Base-by-base conservation (phyloP, 768 basidiomycete genomes). In the Leccinum broughii region DNA sequence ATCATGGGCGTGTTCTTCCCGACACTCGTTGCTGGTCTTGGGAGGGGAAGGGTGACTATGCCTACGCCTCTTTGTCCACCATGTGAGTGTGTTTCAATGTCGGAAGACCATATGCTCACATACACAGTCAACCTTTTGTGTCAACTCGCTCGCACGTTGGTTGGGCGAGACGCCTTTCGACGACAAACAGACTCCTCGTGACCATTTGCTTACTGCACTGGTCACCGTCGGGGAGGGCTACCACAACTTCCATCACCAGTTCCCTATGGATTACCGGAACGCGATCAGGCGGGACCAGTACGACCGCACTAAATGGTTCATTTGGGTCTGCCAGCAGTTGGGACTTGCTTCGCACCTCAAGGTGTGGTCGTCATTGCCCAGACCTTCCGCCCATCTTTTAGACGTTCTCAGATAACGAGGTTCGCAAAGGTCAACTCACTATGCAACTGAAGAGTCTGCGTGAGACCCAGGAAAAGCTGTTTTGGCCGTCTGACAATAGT, bases 241-340 rank as follows among this genome's bases (percentile, higher is more conserved):
- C 79, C 95, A 98, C 81, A 98, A 98, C 77, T 96, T 95, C 85
- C 95, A 98, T 78, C 95, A 98, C 70, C 86, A 85, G 60, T 96
- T 96, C 85, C 95, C 95, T 7, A 93, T 93, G 91, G 95, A 98
- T 75, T 98, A 95, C 79, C 85, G 95, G 26, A 95, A 96, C 70
- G 95, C 95, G 58, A 93, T 96, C 81, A 93, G 82, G 75, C 88
- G 87, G 86, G 85, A 85, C 71, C 93, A 95, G 72, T 94, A 93
- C 68, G 92, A 95, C 70, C 93, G 93, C 4, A 95, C 94, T 4
- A 95, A 96, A 77, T 95, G 94, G 95, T 86, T 89, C 74, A 88
- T 89, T 69, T 77, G 75, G 72, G 76, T 78, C 52, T 80, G 78
- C 70, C 70, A 78, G 55, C 57, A 71, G 64, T 28, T 87, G 58